Evolutionary conservation across 2,329 filamentous ascomycete species (phyloP).

Genomic region (Albophoma yamanashiensis): DNA sequence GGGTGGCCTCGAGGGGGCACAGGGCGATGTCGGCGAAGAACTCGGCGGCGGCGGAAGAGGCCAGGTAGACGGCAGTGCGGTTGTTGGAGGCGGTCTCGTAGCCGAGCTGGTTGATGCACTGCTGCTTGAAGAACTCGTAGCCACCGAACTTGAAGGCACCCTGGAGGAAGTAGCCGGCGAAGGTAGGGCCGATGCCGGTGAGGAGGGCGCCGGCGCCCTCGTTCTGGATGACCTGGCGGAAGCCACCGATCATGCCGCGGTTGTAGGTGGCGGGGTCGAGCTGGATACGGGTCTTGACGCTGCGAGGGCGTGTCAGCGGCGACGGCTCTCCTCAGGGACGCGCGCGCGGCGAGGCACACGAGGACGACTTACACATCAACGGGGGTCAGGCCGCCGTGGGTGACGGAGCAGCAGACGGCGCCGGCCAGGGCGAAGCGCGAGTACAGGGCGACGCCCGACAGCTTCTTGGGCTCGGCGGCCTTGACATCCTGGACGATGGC

Average conservation of each 20-base stretch:
- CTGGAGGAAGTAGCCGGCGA: slow-evolving; percentile 88
- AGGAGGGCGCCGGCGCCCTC: slow-evolving; percentile 81
- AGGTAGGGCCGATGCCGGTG: slow-evolving; percentile 77
- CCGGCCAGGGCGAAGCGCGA: slow-evolving; percentile 94
- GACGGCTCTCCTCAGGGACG: not conserved
- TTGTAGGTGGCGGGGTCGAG: slow-evolving; percentile 86
- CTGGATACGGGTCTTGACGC: slow-evolving; percentile 93
- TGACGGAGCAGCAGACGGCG: slow-evolving; percentile 96
- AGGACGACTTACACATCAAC: slow-evolving; percentile 90
- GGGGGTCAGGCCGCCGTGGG: slow-evolving; percentile 91
- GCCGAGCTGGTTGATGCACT: slow-evolving; percentile 71
- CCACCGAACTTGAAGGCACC: slow-evolving; percentile 90
- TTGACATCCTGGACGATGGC: slow-evolving; percentile 31
- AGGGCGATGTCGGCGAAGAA: slow-evolving; percentile 72
- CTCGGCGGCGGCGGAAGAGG: slow-evolving; percentile 53
- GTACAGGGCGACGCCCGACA: slow-evolving; percentile 61
- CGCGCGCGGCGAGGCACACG: not conserved
- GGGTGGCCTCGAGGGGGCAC: slow-evolving; percentile 85
- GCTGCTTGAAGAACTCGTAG: slow-evolving; percentile 95
- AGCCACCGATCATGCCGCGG: slow-evolving; percentile 74
- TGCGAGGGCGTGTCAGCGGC: slow-evolving; percentile 23
- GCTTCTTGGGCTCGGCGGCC: slow-evolving; percentile 29
- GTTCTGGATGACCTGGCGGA: slow-evolving; percentile 72
- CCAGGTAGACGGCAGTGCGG: slow-evolving; percentile 73
- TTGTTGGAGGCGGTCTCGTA: slow-evolving; percentile 68